phyloP scores from a whole-genome alignment of 371 early-diverging fungal genomes.

The Syncephalastrum sp. region DNA sequence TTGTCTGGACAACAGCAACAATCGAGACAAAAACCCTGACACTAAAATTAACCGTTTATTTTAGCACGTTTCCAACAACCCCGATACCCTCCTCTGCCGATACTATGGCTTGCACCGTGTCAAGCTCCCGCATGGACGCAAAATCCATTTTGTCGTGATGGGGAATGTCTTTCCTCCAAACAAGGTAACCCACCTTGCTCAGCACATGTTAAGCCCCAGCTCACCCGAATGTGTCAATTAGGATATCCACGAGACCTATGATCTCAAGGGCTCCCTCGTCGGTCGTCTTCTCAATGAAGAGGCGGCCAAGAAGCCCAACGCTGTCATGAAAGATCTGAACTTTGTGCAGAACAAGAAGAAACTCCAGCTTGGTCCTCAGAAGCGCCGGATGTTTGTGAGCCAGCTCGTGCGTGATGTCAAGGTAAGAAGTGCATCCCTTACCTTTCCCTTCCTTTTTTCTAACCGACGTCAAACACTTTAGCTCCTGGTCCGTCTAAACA shows the following conservation, averaged over 20 bases:
- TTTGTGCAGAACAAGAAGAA: slow-evolving; percentile 80
- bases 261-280: slow-evolving; percentile 87
- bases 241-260: slow-evolving; percentile 96
- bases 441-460: slow-evolving; percentile 86
- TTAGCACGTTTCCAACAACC: slow-evolving; percentile 87
- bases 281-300: slow-evolving; percentile 86
- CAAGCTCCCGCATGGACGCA: slow-evolving; percentile 87
- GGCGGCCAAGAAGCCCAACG: slow-evolving; percentile 72
- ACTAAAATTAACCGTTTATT: neutral
- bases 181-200: slow-evolving; percentile 33
- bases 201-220: neutral
- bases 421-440: slow-evolving; percentile 39
- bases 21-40: neutral
- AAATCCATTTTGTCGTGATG: slow-evolving; percentile 99
- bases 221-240: slow-evolving; percentile 5
- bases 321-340: slow-evolving; percentile 95
- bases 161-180: slow-evolving; percentile 96
- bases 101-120: slow-evolving; percentile 96
- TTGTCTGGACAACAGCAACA: neutral
- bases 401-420: slow-evolving; percentile 88
- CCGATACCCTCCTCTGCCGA: slow-evolving; percentile 90
- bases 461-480: slow-evolving; percentile 45
- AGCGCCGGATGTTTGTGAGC: slow-evolving; percentile 76
- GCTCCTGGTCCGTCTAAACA: slow-evolving; percentile 83
- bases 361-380: slow-evolving; percentile 83